Percentiles rank a stretch among this genome's conserved stretches.
Conservation (phyloP, 176 grass and related monocot species). For the Aegilops sharonensis region DNA sequence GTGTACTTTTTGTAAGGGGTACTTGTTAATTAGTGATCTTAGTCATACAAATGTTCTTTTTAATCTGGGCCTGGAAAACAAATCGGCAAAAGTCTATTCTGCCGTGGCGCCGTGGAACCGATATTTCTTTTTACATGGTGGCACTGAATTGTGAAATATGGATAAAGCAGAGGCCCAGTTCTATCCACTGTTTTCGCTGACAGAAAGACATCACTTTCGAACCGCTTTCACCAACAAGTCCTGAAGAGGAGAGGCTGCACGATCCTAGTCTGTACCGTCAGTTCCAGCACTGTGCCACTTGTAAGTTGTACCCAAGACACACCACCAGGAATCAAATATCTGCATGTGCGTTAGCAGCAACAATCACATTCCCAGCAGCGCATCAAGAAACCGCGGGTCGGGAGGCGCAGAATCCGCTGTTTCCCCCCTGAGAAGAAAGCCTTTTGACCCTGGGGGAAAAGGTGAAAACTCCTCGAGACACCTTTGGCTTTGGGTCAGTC, state of each 20-base stretch:
- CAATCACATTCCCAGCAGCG: neutral
- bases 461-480: neutral
- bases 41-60: no score
- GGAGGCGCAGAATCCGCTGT: neutral
- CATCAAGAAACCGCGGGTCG: slow-evolving; percentile 14
- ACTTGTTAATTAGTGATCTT: no score
- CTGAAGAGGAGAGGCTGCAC: neutral
- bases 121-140: no score
- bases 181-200: neutral
- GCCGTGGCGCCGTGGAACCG: no score
- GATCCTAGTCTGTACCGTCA: neutral
- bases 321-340: neutral
- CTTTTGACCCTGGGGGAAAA: neutral
- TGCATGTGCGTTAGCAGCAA: neutral
- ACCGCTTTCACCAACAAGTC: neutral
- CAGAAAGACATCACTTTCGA: neutral
- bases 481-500: neutral
- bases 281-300: neutral
- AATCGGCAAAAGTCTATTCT: no score
- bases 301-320: neutral
- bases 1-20: no score
- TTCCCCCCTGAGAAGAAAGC: neutral
- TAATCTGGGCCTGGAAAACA: no score
- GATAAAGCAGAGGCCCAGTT: no score
- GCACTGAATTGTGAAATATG: no score